Conservation (phyloP, 2,329 filamentous ascomycete genomes). For the Cladophialophora exuberans region DNA sequence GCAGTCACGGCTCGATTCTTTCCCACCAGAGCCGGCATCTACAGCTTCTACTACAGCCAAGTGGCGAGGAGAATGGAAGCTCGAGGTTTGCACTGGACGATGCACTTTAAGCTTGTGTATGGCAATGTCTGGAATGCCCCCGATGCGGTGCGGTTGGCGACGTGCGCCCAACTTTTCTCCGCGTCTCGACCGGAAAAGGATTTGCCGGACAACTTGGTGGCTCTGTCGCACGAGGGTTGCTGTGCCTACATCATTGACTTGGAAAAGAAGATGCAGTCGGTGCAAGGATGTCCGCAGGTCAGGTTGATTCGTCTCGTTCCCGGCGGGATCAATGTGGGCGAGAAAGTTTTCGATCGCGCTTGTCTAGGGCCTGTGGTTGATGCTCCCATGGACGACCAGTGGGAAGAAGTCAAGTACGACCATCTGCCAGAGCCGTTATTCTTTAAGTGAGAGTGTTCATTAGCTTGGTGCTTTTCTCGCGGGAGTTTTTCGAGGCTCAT, state of each 20-base stretch:
- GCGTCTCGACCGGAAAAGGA: slow-evolving; percentile 28
- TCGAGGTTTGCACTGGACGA: slow-evolving; percentile 21
- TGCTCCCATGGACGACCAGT: slow-evolving; percentile 23
- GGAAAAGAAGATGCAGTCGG: slow-evolving; percentile 18
- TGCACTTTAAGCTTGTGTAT: slow-evolving; percentile 31
- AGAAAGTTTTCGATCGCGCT: slow-evolving; percentile 28
- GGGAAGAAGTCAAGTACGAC: slow-evolving; percentile 20
- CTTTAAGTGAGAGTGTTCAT: slow-evolving; percentile 14
- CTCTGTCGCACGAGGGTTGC: slow-evolving; percentile 30
- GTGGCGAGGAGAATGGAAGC: slow-evolving; percentile 29
- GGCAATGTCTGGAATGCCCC: slow-evolving; percentile 33
- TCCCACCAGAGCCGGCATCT: slow-evolving; percentile 29
- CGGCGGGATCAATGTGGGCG: slow-evolving; percentile 25
- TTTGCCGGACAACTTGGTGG: slow-evolving; percentile 29
- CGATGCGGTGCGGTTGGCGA: slow-evolving; percentile 29
- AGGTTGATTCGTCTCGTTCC: slow-evolving; percentile 26
- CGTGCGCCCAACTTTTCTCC: slow-evolving; percentile 29
- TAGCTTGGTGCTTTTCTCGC: neutral
- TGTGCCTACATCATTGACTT: slow-evolving; percentile 31
- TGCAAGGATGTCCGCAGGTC: slow-evolving; percentile 17
- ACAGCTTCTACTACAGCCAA: slow-evolving; percentile 30
- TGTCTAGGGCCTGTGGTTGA: slow-evolving; percentile 15
- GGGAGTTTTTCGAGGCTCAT: no score
- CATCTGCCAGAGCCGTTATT: slow-evolving; percentile 22
- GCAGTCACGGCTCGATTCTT: slow-evolving; percentile 27